Evolutionary conservation across 2,329 filamentous ascomycete species (phyloP).

Genomic region (Diaporthe longicolla): DNA sequence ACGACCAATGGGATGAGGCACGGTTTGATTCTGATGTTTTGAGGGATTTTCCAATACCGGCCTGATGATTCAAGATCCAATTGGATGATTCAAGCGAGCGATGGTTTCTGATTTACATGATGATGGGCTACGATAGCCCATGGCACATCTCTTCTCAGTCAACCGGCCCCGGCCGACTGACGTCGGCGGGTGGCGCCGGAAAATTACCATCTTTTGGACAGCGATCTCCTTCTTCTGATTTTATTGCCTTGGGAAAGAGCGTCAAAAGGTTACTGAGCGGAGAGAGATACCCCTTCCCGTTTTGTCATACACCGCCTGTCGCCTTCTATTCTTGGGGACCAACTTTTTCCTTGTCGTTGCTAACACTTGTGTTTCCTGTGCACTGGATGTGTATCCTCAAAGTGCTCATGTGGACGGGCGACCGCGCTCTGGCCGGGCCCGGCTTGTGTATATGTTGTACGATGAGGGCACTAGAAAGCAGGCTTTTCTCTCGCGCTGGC

Average conservation of each 20-base stretch:
- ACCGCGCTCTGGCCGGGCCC: constrained; percentile 3
- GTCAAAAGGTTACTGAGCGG: constrained; percentile 27
- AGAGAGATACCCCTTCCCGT: constrained; percentile 38
- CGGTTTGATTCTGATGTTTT: constrained; percentile 5
- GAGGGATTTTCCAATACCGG: background rate
- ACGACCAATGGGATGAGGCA: constrained; percentile 19
- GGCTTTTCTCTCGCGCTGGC: constrained; percentile 12
- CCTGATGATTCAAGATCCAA: background rate
- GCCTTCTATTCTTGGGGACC: constrained; percentile 15
- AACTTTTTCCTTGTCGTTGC: background rate
- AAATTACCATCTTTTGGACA: background rate
- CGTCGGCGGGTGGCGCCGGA: constrained; percentile 7
- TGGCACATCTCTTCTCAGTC: constrained; percentile 13
- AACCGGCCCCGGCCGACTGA: background rate
- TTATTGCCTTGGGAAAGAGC: constrained; percentile 24
- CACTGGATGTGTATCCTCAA: constrained; percentile 8
- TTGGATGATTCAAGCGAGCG: constrained; percentile 22
- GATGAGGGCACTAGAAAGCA: constrained; percentile 16
- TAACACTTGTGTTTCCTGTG: constrained; percentile 14
- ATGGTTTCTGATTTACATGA: constrained; percentile 25
- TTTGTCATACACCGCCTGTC: constrained; percentile 18
- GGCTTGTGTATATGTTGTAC: constrained; percentile 33
- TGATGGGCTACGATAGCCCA: background rate
- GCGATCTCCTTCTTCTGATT: background rate
- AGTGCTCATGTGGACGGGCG: constrained; percentile 20